Conservation (phyloP, 179 eudicot genomes). For the Camellia oleifera region DNA sequence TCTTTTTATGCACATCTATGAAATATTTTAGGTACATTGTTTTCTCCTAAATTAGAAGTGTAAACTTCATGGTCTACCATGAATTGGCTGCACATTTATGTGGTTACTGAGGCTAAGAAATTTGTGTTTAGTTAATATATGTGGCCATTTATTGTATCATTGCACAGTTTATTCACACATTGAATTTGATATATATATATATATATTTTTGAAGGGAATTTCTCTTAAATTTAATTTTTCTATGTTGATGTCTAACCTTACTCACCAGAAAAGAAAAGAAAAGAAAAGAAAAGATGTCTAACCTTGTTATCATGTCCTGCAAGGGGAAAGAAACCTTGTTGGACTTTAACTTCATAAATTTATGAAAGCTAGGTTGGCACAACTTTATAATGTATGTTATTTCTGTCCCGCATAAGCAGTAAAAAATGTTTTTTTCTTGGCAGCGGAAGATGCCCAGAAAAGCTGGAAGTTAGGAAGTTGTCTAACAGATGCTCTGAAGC, state of each 20-base stretch:
- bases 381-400: neutral
- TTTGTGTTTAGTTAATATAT: neutral
- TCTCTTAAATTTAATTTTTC: neutral
- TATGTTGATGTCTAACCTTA: neutral
- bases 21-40: neutral
- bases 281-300: too few species aligned
- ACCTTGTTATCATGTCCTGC: neutral
- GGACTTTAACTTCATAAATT: neutral
- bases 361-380: neutral
- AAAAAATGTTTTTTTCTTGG: conserved; percentile 18
- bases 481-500: conserved; percentile 87
- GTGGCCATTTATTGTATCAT: neutral
- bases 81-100: neutral
- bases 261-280: neutral
- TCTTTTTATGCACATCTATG: neutral
- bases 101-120: neutral
- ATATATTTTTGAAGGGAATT: neutral
- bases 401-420: neutral
- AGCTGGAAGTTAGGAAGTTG: conserved; percentile 53
- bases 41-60: neutral
- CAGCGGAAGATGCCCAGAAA: conserved; percentile 67
- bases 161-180: neutral
- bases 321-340: neutral
- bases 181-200: neutral
- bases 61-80: neutral